Evolutionary conservation across 805 yeast genomes (phyloP).

Genomic region (Kluyveromyces siamensis): DNA sequence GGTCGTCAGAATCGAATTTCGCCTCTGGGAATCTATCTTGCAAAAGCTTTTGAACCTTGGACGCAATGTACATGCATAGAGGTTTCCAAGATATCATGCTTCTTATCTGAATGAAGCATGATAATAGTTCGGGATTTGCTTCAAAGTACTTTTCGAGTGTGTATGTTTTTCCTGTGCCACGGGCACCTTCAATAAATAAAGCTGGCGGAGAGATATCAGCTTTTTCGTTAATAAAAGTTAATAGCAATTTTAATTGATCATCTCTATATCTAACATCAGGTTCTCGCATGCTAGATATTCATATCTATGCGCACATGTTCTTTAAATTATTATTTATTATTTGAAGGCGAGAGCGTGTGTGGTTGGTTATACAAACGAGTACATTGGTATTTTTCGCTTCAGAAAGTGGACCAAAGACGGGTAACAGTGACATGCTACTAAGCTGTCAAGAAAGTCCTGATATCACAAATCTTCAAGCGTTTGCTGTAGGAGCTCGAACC

Average conservation of each 20-base stretch:
- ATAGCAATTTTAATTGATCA: constrained; percentile 16
- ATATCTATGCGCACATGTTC: neutral
- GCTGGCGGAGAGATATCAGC: constrained; percentile 14
- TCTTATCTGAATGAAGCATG: constrained; percentile 18
- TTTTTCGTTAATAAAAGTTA: constrained; percentile 14
- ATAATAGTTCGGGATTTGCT: constrained; percentile 8
- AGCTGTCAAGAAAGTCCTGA: neutral
- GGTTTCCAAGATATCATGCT: constrained; percentile 28
- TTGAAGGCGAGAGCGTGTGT: too few species aligned
- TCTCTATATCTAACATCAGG: constrained; percentile 12
- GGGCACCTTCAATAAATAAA: constrained; percentile 16
- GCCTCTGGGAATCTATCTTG: constrained; percentile 9
- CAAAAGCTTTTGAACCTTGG: constrained; percentile 16
- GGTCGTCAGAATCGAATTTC: constrained; percentile 12
- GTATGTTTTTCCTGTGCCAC: constrained; percentile 24
- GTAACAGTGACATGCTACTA: too few species aligned
- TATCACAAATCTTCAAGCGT: neutral
- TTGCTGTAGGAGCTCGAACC: neutral
- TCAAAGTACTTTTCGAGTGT: constrained; percentile 15
- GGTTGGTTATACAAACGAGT: neutral
- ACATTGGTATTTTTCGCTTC: neutral
- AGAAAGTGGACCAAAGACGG: neutral
- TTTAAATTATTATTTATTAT: too few species aligned
- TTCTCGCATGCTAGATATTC: neutral
- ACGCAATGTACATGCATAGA: constrained; percentile 21